A percentile compares a stretch with the other conserved stretches of the same genome.
phyloP scores from a whole-genome alignment of 306 rosid genomes.

The Senna siamea region DNA sequence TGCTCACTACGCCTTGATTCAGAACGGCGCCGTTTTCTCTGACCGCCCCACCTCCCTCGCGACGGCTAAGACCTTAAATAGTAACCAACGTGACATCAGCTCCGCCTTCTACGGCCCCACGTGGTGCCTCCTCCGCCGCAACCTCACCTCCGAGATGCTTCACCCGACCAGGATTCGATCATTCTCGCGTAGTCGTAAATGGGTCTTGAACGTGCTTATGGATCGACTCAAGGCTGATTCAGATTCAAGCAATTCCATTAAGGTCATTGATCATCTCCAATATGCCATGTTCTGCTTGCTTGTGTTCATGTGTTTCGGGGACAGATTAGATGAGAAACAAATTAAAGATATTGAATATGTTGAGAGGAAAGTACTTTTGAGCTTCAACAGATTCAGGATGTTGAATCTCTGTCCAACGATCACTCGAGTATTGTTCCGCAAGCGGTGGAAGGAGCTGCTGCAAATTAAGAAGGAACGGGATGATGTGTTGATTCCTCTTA shows the following conservation, averaged over 20 bases:
- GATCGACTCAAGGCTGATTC: not conserved
- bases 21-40: not conserved
- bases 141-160: constrained; percentile 1
- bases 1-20: not conserved
- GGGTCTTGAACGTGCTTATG: not conserved
- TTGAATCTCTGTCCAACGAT: not conserved
- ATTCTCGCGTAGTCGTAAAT: not conserved
- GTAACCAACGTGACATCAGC: not conserved
- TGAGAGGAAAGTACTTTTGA: not conserved
- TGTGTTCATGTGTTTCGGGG: not conserved
- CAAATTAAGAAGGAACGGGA: not conserved
- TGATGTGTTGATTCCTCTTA: not conserved
- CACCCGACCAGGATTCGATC: not conserved
- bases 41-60: not conserved
- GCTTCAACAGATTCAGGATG: not conserved
- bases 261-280: not conserved
- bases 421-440: not conserved
- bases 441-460: not conserved
- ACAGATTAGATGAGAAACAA: not conserved
- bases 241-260: not conserved
- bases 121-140: not conserved
- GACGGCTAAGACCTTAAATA: not conserved
- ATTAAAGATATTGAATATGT: not conserved
- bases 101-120: not conserved
- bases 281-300: constrained; percentile 5